Evolutionary conservation across 306 rosid species (phyloP).

Genomic region (Canavalia gladiata): DNA sequence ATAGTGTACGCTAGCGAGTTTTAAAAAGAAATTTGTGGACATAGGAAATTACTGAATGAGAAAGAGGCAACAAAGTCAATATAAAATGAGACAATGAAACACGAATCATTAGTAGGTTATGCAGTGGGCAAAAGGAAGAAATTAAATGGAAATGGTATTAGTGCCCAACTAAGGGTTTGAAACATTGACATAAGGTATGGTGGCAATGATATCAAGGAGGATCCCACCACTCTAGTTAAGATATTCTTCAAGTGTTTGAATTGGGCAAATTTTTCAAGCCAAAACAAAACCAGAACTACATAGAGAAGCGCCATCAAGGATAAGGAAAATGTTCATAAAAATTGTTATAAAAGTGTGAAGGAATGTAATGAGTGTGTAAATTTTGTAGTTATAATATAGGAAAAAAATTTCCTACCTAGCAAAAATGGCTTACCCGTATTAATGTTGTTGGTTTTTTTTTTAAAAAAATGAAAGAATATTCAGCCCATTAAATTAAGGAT

Average conservation of each 20-base stretch:
- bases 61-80: conserved; percentile 35
- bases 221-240: conserved; percentile 19
- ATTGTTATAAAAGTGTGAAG: not conserved
- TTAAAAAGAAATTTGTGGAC: not conserved
- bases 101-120: conserved; percentile 37
- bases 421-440: too few relatives aligned
- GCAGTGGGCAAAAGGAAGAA: not conserved
- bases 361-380: too few relatives aligned
- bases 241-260: conserved; percentile 5
- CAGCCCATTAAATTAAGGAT: too few relatives aligned
- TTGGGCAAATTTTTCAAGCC: not conserved
- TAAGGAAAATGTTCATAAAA: not conserved
- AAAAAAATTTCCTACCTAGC: too few relatives aligned
- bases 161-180: conserved; percentile 42
- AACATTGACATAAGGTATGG: conserved; percentile 21
- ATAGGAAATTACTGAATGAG: conserved; percentile 19
- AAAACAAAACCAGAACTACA: not conserved
- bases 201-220: conserved; percentile 11
- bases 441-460: too few relatives aligned
- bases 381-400: too few relatives aligned
- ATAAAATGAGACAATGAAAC: not conserved
- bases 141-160: not conserved
- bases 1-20: too few relatives aligned
- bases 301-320: not conserved
- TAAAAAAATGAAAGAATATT: too few relatives aligned